These are phyloP conservation scores for Vaccinium corymbosum DNA, from an alignment of 148 eudicot species.

Conservation along the genomic window DNA sequence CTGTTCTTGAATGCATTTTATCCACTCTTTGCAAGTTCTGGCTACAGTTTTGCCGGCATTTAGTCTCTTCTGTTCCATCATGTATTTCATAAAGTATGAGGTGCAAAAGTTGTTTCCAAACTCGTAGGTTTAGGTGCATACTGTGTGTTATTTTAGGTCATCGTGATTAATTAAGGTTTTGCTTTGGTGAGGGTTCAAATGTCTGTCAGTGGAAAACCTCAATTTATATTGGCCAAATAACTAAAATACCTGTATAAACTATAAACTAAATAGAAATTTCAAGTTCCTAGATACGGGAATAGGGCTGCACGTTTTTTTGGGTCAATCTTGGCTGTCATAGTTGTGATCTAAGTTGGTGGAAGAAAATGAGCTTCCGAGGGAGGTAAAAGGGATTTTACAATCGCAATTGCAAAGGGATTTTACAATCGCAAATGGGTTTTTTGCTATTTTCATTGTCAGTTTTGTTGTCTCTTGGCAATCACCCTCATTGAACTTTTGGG, in stretches of 20 bases:
- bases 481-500: not conserved
- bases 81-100: not conserved
- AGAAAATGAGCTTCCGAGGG: not conserved
- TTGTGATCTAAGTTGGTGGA: not conserved
- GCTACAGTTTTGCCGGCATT: no score
- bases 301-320: not conserved
- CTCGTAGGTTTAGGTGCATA: not conserved
- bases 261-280: not conserved
- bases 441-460: not conserved
- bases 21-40: not conserved
- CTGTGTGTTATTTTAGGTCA: not conserved
- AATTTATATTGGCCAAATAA: not conserved
- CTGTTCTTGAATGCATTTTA: not conserved
- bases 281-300: not conserved
- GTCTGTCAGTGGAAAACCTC: not conserved
- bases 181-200: not conserved
- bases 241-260: not conserved
- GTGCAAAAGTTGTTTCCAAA: not conserved
- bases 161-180: not conserved
- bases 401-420: not conserved
- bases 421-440: not conserved
- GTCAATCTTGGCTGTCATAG: not conserved
- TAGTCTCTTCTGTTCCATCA: not conserved
- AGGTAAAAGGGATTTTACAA: not conserved
- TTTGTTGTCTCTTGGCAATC: not conserved